A percentile compares a stretch with the other conserved stretches of the same genome.
Evolutionary conservation across 306 rosid species (phyloP).

Genomic region (Quercus engelmannii): DNA sequence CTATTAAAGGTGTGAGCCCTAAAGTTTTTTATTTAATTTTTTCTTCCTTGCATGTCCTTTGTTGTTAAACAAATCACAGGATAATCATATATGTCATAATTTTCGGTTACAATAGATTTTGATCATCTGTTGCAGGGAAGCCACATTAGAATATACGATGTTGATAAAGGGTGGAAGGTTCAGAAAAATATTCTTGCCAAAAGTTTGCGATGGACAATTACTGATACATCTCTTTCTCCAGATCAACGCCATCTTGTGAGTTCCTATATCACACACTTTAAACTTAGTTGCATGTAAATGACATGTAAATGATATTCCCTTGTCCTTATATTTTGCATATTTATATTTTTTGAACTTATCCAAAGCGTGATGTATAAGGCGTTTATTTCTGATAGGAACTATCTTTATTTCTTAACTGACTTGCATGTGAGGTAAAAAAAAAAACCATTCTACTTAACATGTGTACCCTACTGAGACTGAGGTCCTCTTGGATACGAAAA

Average conservation of each 20-base stretch:
- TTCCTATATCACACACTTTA: not conserved
- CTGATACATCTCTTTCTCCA: conserved; percentile 91
- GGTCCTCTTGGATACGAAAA: not conserved
- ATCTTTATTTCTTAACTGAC: not conserved
- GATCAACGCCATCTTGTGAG: conserved; percentile 80
- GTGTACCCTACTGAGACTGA: not conserved
- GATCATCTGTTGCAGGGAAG: conserved; percentile 51
- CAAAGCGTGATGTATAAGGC: not conserved
- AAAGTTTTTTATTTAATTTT: not conserved
- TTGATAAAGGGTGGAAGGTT: conserved; percentile 79
- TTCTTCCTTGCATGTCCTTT: not conserved
- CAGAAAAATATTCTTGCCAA: conserved; percentile 76
- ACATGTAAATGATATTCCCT: not conserved
- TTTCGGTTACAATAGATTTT: not conserved
- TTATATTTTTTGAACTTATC: not conserved
- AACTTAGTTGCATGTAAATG: not conserved
- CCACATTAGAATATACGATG: conserved; percentile 76
- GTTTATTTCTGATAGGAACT: not conserved
- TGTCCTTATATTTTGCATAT: not conserved
- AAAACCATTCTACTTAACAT: not conserved
- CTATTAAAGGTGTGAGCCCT: not conserved
- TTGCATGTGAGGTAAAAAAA: not conserved
- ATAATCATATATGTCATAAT: not conserved
- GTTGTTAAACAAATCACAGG: not conserved
- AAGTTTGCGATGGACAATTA: conserved; percentile 85